Percentiles rank a stretch among this genome's conserved stretches.
These are phyloP conservation scores for Kodamaea restingae DNA, from an alignment of 805 yeast species.

Conservation along the genomic window DNA sequence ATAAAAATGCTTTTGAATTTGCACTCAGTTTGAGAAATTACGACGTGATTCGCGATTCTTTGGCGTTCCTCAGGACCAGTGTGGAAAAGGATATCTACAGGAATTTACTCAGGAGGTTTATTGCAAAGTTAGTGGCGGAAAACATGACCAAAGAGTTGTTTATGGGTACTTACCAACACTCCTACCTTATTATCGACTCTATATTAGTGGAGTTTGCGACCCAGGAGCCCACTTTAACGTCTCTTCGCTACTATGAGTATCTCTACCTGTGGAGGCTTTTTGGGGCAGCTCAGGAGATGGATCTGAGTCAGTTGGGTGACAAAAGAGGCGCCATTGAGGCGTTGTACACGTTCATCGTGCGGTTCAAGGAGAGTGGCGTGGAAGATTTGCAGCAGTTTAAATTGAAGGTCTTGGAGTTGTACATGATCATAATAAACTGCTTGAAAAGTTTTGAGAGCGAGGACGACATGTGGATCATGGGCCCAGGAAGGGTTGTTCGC, in stretches of 20 bases:
- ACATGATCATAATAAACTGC: slow-evolving; percentile 38
- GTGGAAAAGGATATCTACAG: slow-evolving; percentile 11
- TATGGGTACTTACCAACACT: slow-evolving; percentile 17
- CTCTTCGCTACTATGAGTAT: slow-evolving; percentile 34
- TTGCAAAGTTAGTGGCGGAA: slow-evolving; percentile 23
- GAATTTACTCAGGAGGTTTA: slow-evolving; percentile 21
- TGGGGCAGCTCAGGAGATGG: slow-evolving; percentile 17
- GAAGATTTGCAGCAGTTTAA: slow-evolving; percentile 28
- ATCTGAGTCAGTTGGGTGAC: slow-evolving; percentile 20
- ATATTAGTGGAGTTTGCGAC: slow-evolving; percentile 32
- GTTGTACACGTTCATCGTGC: slow-evolving; percentile 33
- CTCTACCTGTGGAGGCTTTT: slow-evolving; percentile 40
- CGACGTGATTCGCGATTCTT: slow-evolving; percentile 18
- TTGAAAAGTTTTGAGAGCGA: slow-evolving; percentile 28
- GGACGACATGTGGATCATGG: slow-evolving; percentile 37
- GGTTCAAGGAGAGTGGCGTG: slow-evolving; percentile 28
- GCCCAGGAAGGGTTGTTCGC: slow-evolving; percentile 18
- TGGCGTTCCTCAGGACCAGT: slow-evolving; percentile 13
- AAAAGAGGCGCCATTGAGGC: slow-evolving; percentile 44
- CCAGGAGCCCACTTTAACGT: slow-evolving; percentile 25
- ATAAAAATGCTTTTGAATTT: slow-evolving; percentile 23
- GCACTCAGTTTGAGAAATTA: slow-evolving; percentile 20
- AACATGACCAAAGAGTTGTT: slow-evolving; percentile 23
- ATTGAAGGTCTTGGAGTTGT: slow-evolving; percentile 38
- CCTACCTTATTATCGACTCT: slow-evolving; percentile 31